phyloP scores from a whole-genome alignment of 2,329 filamentous ascomycete species.

The Monilinia polystroma region DNA sequence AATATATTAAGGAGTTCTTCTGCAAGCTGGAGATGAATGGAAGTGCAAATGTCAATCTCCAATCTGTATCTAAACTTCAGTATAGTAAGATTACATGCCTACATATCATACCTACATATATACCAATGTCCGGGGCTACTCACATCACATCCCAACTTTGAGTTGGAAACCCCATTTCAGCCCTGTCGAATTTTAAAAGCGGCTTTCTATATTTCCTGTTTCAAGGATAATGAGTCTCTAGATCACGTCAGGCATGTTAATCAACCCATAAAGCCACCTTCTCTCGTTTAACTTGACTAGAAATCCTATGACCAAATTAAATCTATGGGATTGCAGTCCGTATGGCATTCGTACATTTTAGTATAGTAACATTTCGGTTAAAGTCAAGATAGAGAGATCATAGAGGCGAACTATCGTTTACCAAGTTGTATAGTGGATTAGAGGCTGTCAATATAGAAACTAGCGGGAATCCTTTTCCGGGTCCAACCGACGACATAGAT shows the following conservation, averaged over 20 bases:
- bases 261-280: not conserved
- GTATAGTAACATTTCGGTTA: too few species aligned
- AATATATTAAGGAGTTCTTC: not conserved
- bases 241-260: slow-evolving; percentile 8
- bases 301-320: not conserved
- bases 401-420: not conserved
- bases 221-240: not conserved
- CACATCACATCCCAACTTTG: not conserved
- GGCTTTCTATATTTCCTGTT: slow-evolving; percentile 11
- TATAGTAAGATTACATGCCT: too few species aligned
- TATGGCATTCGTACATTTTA: too few species aligned
- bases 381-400: not conserved
- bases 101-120: too few species aligned
- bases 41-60: not conserved
- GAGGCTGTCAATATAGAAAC: not conserved
- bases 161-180: not conserved
- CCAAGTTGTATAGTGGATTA: not conserved
- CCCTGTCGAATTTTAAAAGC: slow-evolving; percentile 4
- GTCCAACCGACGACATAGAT: not conserved
- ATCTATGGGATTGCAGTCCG: not conserved
- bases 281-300: not conserved
- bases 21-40: not conserved
- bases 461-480: not conserved
- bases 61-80: not conserved
- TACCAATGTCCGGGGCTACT: not conserved